Percentiles rank a stretch among this genome's conserved stretches.
These are phyloP conservation scores for Teratosphaeria pseudoeucalypti DNA, from an alignment of 2,329 filamentous ascomycete genomes.

Conservation along the genomic window DNA sequence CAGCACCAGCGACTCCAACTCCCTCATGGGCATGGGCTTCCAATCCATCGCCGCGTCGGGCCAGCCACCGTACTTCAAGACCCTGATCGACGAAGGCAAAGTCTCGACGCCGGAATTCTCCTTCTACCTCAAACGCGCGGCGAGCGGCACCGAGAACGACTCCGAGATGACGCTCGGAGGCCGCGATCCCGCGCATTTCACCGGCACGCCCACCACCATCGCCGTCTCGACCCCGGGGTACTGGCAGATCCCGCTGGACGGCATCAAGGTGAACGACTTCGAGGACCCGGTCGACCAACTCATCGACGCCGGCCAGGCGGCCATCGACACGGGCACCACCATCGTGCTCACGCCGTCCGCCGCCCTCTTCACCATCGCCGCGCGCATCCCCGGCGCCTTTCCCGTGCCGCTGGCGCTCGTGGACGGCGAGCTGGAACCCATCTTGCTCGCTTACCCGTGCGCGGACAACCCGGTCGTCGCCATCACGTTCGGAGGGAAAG, in stretches of 20 bases:
- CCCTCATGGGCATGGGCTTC: constrained; percentile 17
- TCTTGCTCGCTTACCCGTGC: constrained; percentile 23
- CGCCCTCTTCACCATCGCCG: constrained; percentile 22
- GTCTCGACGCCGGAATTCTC: constrained; percentile 18
- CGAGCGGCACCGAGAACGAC: constrained; percentile 10
- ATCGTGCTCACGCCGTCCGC: constrained; percentile 24
- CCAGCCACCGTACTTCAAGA: constrained; percentile 17
- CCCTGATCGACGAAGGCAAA: constrained; percentile 14
- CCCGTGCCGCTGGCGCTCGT: constrained; percentile 18
- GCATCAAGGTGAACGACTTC: constrained; percentile 3
- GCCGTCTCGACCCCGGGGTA: constrained; percentile 17
- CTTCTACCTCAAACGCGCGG: constrained; percentile 19
- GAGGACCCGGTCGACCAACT: not conserved
- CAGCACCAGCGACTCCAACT: constrained; percentile 12
- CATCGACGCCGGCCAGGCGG: constrained; percentile 9
- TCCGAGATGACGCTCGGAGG: constrained; percentile 19
- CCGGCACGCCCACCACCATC: constrained; percentile 13
- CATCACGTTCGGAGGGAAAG: constrained; percentile 19
- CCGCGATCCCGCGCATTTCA: constrained; percentile 14
- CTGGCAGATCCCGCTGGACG: constrained; percentile 20
- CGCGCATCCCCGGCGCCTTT: constrained; percentile 23
- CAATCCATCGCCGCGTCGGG: constrained; percentile 10
- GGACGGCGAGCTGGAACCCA: not conserved
- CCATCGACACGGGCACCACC: constrained; percentile 22
- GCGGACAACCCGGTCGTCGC: constrained; percentile 18